Evolutionary conservation across 2,329 filamentous ascomycete species (phyloP).

Genomic region (Colletotrichum coccodes): DNA sequence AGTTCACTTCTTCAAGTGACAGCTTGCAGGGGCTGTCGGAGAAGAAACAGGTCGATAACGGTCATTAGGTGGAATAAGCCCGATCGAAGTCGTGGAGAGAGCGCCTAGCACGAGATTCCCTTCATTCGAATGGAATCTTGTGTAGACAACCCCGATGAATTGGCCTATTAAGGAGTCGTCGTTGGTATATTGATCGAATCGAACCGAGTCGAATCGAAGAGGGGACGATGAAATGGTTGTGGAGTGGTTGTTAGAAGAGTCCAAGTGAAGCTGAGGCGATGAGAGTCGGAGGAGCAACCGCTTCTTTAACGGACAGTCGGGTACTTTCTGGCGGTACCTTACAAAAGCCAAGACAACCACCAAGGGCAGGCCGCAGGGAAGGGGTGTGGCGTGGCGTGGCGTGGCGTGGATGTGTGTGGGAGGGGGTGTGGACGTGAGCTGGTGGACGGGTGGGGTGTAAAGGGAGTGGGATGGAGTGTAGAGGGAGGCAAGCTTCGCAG

Average conservation of each 20-base stretch:
- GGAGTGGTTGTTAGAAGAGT: not conserved
- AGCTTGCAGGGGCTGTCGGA: conserved; percentile 31
- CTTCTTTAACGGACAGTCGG: conserved; percentile 30
- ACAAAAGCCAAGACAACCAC: conserved; percentile 2
- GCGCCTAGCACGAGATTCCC: conserved; percentile 18
- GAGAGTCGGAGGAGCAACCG: conserved; percentile 29
- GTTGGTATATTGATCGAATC: not conserved
- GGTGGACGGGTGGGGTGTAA: not conserved
- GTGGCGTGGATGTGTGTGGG: conserved; percentile 13
- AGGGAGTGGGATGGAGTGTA: not conserved
- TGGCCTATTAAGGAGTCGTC: not conserved
- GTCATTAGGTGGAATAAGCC: conserved; percentile 22
- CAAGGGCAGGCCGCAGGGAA: conserved; percentile 12
- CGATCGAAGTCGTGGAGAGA: conserved; percentile 4
- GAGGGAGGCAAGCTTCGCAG: conserved; percentile 10
- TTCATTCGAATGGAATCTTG: conserved; percentile 15
- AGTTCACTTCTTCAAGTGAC: conserved; percentile 24
- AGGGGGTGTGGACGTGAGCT: not conserved
- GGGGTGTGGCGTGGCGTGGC: conserved; percentile 17
- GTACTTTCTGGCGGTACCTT: conserved; percentile 23
- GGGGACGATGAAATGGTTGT: not conserved
- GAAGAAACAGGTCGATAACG: conserved; percentile 26
- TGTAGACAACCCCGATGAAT: not conserved
- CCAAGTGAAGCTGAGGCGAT: not conserved
- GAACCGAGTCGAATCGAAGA: conserved; percentile 9